A percentile compares a stretch with the other conserved stretches of the same genome.
These are phyloP conservation scores for Syncephalastrum racemosum DNA, from an alignment of 371 early-diverging fungal genomes.

Conservation along the genomic window DNA sequence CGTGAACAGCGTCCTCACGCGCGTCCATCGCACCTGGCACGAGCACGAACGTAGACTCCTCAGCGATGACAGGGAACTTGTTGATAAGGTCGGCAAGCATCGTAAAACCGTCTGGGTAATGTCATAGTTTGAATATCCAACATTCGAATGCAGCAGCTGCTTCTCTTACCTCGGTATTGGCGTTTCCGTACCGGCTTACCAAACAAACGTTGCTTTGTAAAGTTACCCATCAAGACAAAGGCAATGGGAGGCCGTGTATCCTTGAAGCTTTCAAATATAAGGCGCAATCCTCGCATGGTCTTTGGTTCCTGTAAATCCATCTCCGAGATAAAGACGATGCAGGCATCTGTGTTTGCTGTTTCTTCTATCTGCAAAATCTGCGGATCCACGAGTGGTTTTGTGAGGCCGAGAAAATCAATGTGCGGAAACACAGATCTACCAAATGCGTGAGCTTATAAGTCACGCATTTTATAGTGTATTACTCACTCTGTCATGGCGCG, in stretches of 20 bases:
- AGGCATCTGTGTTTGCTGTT: conserved; percentile 57
- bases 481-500: conserved; percentile 61
- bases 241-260: conserved; percentile 68
- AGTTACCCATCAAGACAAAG: conserved; percentile 86
- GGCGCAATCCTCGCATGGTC: conserved; percentile 57
- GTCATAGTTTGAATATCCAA: background rate
- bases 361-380: conserved; percentile 31
- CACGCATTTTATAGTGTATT: background rate
- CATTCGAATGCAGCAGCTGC: background rate
- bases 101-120: conserved; percentile 58
- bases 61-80: conserved; percentile 68
- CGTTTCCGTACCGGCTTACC: conserved; percentile 51
- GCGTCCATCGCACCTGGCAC: conserved; percentile 67
- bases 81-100: conserved; percentile 73
- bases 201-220: conserved; percentile 74
- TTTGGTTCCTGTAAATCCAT: conserved; percentile 82
- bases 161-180: conserved; percentile 38
- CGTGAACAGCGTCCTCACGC: too few species aligned
- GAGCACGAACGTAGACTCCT: conserved; percentile 76
- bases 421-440: conserved; percentile 47
- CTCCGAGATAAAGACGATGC: conserved; percentile 81
- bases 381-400: conserved; percentile 41
- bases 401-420: conserved; percentile 60
- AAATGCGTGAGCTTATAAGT: background rate
- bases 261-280: conserved; percentile 73